Percentiles rank a stretch among this genome's conserved stretches.
These are phyloP conservation scores for Jatropha curcas DNA, from an alignment of 345 rosid genomes.

Conservation along the genomic window DNA sequence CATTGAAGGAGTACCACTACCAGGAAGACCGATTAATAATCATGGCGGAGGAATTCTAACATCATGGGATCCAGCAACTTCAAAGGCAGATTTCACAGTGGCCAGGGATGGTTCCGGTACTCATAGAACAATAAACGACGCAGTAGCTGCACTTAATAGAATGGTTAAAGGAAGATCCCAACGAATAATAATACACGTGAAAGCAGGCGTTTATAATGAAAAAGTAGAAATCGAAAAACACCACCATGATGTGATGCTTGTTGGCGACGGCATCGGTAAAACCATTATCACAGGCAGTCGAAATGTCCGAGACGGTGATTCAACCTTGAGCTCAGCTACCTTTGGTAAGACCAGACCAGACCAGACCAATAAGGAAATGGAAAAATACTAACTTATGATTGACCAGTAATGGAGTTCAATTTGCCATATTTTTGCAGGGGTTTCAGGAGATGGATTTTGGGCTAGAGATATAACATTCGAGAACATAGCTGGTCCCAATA, in stretches of 20 bases:
- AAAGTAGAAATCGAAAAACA: slow-evolving; percentile 48
- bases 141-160: slow-evolving; percentile 42
- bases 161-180: slow-evolving; percentile 32
- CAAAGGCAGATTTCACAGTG: slow-evolving; percentile 45
- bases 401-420: too few relatives aligned
- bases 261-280: slow-evolving; percentile 78
- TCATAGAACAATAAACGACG: slow-evolving; percentile 43
- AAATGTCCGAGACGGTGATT: slow-evolving; percentile 52
- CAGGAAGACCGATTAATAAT: not conserved
- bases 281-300: slow-evolving; percentile 53
- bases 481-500: slow-evolving; percentile 74
- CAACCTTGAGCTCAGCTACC: slow-evolving; percentile 62
- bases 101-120: slow-evolving; percentile 54
- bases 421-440: slow-evolving; percentile 52
- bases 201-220: slow-evolving; percentile 69
- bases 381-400: too few relatives aligned
- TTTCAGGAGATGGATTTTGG: slow-evolving; percentile 77
- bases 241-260: slow-evolving; percentile 62
- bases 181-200: slow-evolving; percentile 55
- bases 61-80: slow-evolving; percentile 44
- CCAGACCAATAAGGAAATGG: too few relatives aligned
- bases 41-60: slow-evolving; percentile 40
- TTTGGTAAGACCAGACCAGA: slow-evolving; percentile 66
- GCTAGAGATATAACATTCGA: slow-evolving; percentile 73
- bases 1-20: slow-evolving; percentile 8